Conservation (phyloP, 495 filamentous ascomycete genomes). For the Astrocystis sublimbata region DNA sequence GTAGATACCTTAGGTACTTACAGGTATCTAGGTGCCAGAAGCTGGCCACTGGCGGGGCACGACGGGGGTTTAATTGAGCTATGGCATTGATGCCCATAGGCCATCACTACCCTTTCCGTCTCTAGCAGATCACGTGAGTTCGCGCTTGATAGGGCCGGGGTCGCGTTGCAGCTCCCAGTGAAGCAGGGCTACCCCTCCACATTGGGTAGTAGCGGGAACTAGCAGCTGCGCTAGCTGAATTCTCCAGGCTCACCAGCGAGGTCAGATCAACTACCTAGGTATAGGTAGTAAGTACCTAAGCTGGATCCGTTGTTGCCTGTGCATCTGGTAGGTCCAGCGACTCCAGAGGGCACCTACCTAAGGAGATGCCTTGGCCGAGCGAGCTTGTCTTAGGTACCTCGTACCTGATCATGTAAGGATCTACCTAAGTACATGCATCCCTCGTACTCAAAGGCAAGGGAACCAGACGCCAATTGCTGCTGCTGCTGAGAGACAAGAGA, state of each 20-base stretch:
- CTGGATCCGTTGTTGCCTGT: not conserved
- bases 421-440: too few species aligned
- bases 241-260: too few species aligned
- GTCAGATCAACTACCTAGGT: too few species aligned
- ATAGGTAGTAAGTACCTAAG: too few species aligned
- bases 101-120: not conserved
- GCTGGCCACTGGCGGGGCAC: not conserved
- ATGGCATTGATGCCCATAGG: not conserved
- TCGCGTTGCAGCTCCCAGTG: constrained; percentile 12
- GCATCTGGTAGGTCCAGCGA: not conserved
- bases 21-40: not conserved
- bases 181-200: not conserved
- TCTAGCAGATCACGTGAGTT: not conserved
- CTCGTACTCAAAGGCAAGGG: too few species aligned
- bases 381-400: not conserved
- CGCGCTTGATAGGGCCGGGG: constrained; percentile 9
- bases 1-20: too few species aligned
- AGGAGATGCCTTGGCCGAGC: too few species aligned
- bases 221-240: not conserved
- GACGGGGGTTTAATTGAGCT: constrained; percentile 9
- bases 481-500: not conserved
- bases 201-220: not conserved
- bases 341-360: too few species aligned
- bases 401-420: too few species aligned
- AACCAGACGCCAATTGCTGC: not conserved